phyloP scores from a whole-genome alignment of 768 basidiomycete genomes.

The Amanita molliuscula region DNA sequence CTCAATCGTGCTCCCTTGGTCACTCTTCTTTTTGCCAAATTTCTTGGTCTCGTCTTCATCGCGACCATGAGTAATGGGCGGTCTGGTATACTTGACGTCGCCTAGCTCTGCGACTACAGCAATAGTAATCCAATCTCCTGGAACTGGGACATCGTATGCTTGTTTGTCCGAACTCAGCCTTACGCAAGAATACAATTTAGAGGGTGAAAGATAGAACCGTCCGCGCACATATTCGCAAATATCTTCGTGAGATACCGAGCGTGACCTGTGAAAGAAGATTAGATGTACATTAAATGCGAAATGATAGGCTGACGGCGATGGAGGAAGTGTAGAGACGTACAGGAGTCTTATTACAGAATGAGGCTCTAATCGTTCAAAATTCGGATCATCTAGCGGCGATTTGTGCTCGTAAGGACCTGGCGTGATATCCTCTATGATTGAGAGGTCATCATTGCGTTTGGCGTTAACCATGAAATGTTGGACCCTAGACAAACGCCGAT shows the following conservation, averaged over 20 bases:
- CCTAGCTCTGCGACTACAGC: conserved; percentile 92
- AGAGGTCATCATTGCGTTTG: conserved; percentile 51
- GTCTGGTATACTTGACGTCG: conserved; percentile 60
- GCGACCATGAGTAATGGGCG: conserved; percentile 46
- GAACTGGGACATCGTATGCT: conserved; percentile 85
- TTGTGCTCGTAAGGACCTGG: conserved; percentile 72
- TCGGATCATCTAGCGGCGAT: conserved; percentile 60
- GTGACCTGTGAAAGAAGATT: conserved; percentile 39
- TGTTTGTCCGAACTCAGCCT: conserved; percentile 69
- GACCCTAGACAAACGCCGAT: not conserved
- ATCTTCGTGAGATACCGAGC: conserved; percentile 62
- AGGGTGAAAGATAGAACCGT: conserved; percentile 84
- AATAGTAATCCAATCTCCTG: conserved; percentile 92
- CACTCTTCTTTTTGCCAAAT: conserved; percentile 18
- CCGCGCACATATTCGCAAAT: conserved; percentile 73
- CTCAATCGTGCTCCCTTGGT: conserved; percentile 24
- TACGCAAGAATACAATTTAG: conserved; percentile 78
- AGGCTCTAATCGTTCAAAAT: conserved; percentile 76
- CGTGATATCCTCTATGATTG: conserved; percentile 66
- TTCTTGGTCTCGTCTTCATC: conserved; percentile 29
- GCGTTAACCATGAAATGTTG: not conserved
- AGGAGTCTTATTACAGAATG: conserved; percentile 79
- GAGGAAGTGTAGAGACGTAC: conserved; percentile 35
- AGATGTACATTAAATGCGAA: not conserved
- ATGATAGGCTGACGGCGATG: not conserved